phyloP scores from a whole-genome alignment of 768 basidiomycete species.

The Tulasnella sp. region DNA sequence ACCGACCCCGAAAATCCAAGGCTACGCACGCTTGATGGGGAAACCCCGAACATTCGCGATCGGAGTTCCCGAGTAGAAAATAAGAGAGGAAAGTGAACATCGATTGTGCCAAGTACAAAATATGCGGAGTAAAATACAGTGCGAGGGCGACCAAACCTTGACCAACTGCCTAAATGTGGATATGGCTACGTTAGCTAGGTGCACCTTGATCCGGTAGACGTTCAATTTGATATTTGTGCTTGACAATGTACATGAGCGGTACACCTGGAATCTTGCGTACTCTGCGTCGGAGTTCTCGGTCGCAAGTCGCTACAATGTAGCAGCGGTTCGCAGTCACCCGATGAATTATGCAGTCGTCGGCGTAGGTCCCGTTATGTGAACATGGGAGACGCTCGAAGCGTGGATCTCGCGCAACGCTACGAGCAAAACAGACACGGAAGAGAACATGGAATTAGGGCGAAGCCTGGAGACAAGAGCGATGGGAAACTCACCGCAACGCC shows the following conservation, averaged over 20 bases:
- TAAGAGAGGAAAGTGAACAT: background rate
- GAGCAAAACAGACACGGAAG: background rate
- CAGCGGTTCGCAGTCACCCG: constrained; percentile 91
- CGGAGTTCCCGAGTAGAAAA: too few relatives aligned
- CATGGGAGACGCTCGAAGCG: constrained; percentile 91
- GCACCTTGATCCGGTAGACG: constrained; percentile 89
- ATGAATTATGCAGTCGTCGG: constrained; percentile 96
- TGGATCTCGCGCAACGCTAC: constrained; percentile 92
- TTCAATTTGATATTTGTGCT: constrained; percentile 86
- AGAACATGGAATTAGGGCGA: background rate
- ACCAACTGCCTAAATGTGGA: background rate
- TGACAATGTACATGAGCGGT: constrained; percentile 95
- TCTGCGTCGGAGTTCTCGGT: constrained; percentile 83
- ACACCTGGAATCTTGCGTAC: constrained; percentile 89
- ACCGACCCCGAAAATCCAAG: background rate
- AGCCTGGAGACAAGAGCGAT: constrained; percentile 8
- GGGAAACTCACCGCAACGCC: constrained; percentile 62
- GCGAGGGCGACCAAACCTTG: background rate
- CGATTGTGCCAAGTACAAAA: background rate
- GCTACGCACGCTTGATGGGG: background rate
- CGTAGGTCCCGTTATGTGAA: constrained; percentile 93
- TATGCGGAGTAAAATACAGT: background rate
- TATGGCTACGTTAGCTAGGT: constrained; percentile 28
- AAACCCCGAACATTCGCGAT: background rate
- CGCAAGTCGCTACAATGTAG: constrained; percentile 96